A percentile compares a stretch with the other conserved stretches of the same genome.
Evolutionary conservation across 129 eudicot species (phyloP).

Genomic region (Scalesia atractyloides): DNA sequence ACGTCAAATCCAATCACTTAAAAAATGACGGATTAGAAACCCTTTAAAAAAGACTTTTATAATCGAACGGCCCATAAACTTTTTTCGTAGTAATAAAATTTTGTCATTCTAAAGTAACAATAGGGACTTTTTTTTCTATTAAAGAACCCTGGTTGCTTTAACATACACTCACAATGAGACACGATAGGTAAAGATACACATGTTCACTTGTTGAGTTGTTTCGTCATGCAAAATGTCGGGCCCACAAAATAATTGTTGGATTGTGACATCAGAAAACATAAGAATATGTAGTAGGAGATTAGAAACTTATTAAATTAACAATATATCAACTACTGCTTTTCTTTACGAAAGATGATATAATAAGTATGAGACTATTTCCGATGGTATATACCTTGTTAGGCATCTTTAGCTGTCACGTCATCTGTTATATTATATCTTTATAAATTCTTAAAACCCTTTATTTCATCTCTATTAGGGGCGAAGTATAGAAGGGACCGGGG

Average conservation of each 20-base stretch:
- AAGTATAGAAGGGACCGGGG: no score
- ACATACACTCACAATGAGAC: constrained; percentile 3
- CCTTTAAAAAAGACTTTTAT: no score
- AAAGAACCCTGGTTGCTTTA: background rate
- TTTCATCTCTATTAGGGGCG: no score
- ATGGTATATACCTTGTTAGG: no score
- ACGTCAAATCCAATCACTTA: no score
- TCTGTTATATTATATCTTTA: no score
- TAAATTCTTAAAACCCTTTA: no score
- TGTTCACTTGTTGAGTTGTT: constrained; percentile 9
- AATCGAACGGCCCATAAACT: background rate
- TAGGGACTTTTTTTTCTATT: background rate
- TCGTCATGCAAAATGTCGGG: constrained; percentile 1
- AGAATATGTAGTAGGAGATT: background rate
- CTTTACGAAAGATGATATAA: background rate
- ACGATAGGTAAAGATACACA: constrained; percentile 12
- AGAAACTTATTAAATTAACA: background rate
- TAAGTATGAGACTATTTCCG: no score
- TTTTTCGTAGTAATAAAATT: background rate
- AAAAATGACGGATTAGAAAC: no score
- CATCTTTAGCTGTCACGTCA: no score
- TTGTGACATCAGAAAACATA: background rate
- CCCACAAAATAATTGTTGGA: constrained; percentile 27
- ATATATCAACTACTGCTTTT: background rate
- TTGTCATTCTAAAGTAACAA: background rate